Base-by-base conservation (phyloP, 441 rosid genomes). In the Pelargonium fulgidum region DNA sequence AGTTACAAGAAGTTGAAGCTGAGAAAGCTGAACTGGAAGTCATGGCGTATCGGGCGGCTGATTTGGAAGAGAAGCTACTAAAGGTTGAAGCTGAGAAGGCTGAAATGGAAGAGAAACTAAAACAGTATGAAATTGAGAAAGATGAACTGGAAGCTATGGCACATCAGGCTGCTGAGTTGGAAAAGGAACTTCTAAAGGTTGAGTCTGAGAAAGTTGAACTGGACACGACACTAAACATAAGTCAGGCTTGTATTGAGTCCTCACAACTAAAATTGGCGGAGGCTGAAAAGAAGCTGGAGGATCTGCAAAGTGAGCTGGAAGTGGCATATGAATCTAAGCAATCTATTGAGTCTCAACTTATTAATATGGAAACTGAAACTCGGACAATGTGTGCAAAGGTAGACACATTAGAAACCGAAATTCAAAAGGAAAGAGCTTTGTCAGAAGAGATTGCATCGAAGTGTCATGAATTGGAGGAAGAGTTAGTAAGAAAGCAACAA, bases 71-170 rank as follows among this genome's bases (percentile, higher is more conserved):
- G 5, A 33, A 33, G 5, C 39, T 33, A 33, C 39, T 33, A 4
- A 33, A 33, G 39, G 39, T 33, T 33, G 39, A 33, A 33, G 39
- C 39, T 33, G 39, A 33, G 39, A 33, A 33, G 39, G 39, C 39
- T 33, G 39, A 33, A 33, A 33, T 33, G 20, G 59, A 52, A 52
- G 59, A 16, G 59, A 52, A 52, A 1, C 22, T 52, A 14, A 17
- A 52, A 52, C 16, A 52, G 59, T 7, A 6, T 52, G 59, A 2
- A 52, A 19, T 19, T 6, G 59, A 52, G 77, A 79, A 77, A 80
- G 80, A 80, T 47, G 94, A 90, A 72, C 82, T 82, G 48, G 85
- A 89, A 63, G 71, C 70, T 5, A 78, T 84, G 82, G 73, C 78
- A 66, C 69, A 62, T 66, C 79, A 68, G 29, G 77, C 75, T 29